phyloP scores from a whole-genome alignment of 352 stramenopile genomes.

The Globisporangium viniferum region DNA sequence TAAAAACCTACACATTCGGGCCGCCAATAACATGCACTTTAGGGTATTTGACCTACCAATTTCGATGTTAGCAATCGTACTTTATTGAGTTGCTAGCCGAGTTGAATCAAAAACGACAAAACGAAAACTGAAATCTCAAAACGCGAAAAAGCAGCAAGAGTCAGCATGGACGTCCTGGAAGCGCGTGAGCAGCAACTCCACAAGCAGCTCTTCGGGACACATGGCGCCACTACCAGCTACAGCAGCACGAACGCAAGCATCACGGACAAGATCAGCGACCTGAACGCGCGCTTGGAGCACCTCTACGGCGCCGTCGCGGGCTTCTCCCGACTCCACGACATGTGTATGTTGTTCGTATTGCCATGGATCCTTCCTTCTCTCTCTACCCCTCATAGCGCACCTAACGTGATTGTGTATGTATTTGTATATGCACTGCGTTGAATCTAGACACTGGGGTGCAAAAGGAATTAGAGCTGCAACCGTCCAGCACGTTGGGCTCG shows the following conservation, averaged over 20 bases:
- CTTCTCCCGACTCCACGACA: constrained; percentile 39
- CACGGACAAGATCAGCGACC: constrained; percentile 19
- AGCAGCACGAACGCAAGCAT: constrained; percentile 2
- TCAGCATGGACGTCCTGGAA: constrained; percentile 59
- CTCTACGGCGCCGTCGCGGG: constrained; percentile 29
- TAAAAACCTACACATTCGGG: too few relatives aligned
- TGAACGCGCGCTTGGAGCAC: constrained; percentile 33
- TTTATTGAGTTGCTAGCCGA: neutral
- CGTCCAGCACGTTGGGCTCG: constrained; percentile 21
- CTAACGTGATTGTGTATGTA: neutral
- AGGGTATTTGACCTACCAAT: too few relatives aligned
- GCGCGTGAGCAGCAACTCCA: constrained; percentile 41
- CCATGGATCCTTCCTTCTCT: neutral
- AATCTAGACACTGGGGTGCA: constrained; percentile 33
- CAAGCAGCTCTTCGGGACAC: constrained; percentile 24
- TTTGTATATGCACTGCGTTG: neutral
- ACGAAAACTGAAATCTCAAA: neutral
- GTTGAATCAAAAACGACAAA: neutral
- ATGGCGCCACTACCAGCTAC: constrained; percentile 8
- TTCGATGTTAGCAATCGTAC: neutral
- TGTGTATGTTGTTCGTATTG: constrained; percentile 29
- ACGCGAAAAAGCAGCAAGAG: constrained; percentile 1
- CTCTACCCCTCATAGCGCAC: neutral
- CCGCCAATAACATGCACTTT: too few relatives aligned
- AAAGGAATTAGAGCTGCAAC: constrained; percentile 34